Conservation (phyloP, 495 filamentous ascomycete genomes). For the Xylaria intraflava region DNA sequence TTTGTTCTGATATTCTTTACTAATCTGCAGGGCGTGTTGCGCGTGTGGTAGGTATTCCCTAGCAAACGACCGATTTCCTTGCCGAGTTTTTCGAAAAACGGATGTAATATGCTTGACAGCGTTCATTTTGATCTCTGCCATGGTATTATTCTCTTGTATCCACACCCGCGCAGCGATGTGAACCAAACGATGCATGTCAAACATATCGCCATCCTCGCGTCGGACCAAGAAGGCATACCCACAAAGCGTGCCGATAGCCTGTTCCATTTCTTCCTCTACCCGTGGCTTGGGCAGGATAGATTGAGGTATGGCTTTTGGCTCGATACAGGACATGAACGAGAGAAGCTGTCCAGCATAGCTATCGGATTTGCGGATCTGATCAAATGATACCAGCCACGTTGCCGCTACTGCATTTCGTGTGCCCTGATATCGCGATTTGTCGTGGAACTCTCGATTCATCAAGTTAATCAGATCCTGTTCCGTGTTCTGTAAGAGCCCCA, state of each 20-base stretch:
- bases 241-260: constrained; percentile 30
- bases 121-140: constrained; percentile 6
- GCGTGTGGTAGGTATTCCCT: constrained; percentile 27
- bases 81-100: constrained; percentile 10
- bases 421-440: constrained; percentile 35
- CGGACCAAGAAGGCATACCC: constrained; percentile 30
- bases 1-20: constrained; percentile 2
- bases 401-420: constrained; percentile 46
- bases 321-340: constrained; percentile 38
- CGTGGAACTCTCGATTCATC: constrained; percentile 46
- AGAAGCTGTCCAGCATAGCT: constrained; percentile 32
- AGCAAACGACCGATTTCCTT: constrained; percentile 15
- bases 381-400: constrained; percentile 51
- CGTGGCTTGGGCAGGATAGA: constrained; percentile 22
- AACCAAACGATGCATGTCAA: constrained; percentile 42
- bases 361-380: constrained; percentile 35
- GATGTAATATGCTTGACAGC: constrained; percentile 18
- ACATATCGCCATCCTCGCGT: constrained; percentile 14
- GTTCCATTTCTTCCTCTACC: constrained; percentile 14
- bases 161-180: constrained; percentile 39
- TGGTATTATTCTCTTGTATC: constrained; percentile 12
- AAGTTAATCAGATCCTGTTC: constrained; percentile 35
- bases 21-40: constrained; percentile 15
- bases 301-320: constrained; percentile 29
- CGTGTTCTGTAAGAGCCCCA: constrained; percentile 35